A percentile compares a stretch with the other conserved stretches of the same genome.
phyloP scores from a whole-genome alignment of 192 early-diverging fungal genomes.

The Coemansia sp. region DNA sequence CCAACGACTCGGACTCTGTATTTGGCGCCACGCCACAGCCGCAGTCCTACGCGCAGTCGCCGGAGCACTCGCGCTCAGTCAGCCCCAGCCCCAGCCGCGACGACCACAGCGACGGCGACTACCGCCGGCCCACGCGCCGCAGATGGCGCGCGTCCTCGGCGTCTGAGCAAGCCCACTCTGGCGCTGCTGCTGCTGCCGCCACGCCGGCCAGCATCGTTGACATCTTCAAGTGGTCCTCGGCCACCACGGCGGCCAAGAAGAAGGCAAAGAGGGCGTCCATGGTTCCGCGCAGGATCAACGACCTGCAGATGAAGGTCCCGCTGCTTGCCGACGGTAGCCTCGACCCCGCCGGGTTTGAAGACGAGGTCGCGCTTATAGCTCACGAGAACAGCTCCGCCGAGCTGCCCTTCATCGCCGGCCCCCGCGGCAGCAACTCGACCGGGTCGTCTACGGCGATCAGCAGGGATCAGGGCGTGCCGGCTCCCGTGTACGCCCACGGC shows the following conservation, averaged over 20 bases:
- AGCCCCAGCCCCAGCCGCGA: conserved; percentile 35
- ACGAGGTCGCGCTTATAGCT: conserved; percentile 22
- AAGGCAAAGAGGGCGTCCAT: conserved; percentile 7
- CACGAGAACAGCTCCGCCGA: conserved; percentile 6
- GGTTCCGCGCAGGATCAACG: conserved; percentile 27
- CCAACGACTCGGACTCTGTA: conserved; percentile 13
- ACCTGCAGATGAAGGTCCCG: conserved; percentile 25
- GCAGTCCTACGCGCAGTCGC: conserved; percentile 12
- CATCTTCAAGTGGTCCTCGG: conserved; percentile 40
- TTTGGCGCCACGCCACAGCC: conserved; percentile 9
- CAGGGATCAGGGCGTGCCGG: background rate
- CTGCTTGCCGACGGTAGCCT: conserved; percentile 39
- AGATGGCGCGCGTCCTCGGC: conserved; percentile 33
- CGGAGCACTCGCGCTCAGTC: conserved; percentile 22
- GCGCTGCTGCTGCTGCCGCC: background rate
- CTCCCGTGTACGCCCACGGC: conserved; percentile 22
- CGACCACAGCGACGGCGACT: conserved; percentile 18
- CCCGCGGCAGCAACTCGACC: background rate
- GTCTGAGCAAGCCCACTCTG: background rate
- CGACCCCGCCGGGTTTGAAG: conserved; percentile 34
- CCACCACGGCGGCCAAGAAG: conserved; percentile 5
- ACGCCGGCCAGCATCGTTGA: conserved; percentile 42
- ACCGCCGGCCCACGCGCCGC: conserved; percentile 35
- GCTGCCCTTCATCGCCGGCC: conserved; percentile 15
- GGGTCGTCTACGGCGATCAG: background rate